Conservation (phyloP, 1,284 basidiomycete species). For the Trichosporon sp. region DNA sequence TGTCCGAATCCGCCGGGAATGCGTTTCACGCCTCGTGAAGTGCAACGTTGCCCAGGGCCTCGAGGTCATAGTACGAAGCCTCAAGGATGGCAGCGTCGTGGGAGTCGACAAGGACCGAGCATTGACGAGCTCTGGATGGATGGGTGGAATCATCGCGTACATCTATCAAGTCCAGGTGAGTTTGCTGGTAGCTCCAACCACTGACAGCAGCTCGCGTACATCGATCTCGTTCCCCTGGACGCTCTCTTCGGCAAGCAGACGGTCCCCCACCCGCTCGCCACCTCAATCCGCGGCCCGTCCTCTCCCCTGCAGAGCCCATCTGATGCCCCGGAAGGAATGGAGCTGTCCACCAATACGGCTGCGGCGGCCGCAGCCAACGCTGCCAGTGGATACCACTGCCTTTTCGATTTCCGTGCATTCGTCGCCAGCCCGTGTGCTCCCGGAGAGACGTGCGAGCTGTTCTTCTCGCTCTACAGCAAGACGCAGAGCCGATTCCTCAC, state of each 20-base stretch:
- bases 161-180: conserved; percentile 63
- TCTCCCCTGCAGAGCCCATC: conserved; percentile 4
- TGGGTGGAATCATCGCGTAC: conserved; percentile 69
- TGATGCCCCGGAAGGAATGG: conserved; percentile 15
- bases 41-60: conserved; percentile 90
- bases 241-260: conserved; percentile 41
- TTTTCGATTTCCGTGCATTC: conserved; percentile 86
- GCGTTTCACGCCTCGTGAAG: conserved; percentile 81
- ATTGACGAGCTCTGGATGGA: conserved; percentile 75
- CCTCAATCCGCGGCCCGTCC: conserved; percentile 19
- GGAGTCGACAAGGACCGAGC: conserved; percentile 76
- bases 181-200: background rate
- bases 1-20: conserved; percentile 76
- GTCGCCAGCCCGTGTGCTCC: conserved; percentile 84
- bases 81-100: conserved; percentile 83
- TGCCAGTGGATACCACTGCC: conserved; percentile 72
- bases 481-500: conserved; percentile 80
- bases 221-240: conserved; percentile 63
- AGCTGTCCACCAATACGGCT: conserved; percentile 1
- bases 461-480: conserved; percentile 90
- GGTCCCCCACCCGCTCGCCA: conserved; percentile 27
- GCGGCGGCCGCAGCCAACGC: background rate
- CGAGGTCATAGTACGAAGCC: conserved; percentile 93
- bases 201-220: conserved; percentile 67
- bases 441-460: conserved; percentile 89